Evolutionary conservation across 495 filamentous ascomycete genomes (phyloP), one percentile per base, ranked within the genome.

Genomic region (Gamarada debralockiae): DNA sequence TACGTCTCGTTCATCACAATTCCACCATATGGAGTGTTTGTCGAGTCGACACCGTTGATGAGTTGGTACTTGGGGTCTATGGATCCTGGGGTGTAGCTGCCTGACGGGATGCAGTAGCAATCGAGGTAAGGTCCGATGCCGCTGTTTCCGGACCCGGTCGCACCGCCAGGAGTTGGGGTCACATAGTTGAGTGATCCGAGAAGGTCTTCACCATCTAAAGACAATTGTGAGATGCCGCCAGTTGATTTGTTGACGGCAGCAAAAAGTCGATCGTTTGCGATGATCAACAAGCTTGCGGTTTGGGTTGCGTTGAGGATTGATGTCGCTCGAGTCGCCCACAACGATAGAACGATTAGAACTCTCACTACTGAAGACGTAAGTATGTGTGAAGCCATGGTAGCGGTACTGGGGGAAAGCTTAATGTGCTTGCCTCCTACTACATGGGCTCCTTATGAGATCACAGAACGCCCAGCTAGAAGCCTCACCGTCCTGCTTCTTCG

Each of bases 41-140:
- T 73, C 5, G 70, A 67, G 55, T 83, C 78, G 13, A 64, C 64
- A 2, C 75, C 78, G n/a, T 71, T 59, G 22, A 79, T 67, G 10
- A 79, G 64, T 48, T 75, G 50, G 52, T 71, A 73, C 1, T 58
- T 61, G 1, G 72, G 72, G 1, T 62, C 67, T 6, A 70, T 76
- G n/a, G 70, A 64, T 0, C 77, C 76, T 1, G 76, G 69, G 0
- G 78, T 77, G 53, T 78, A 81, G 49, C 67, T 69, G 1, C 79
- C 78, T 0, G 73, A 75, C 0, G 76, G 78, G 3, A 70, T 73
- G 55, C 77, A 83, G 56, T 80, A 81, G 57, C 79, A 82, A 55
- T 81, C 79, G 14, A 82, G 70, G 51, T 82, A 80, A 1, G 75
- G 71, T 0, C 75, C 75, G 39, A 74, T 68, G 6, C 78, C 76